Percentiles rank a stretch among this genome's conserved stretches.
These are phyloP conservation scores for Trichosporon sp. DNA, from an alignment of 1,284 basidiomycete genomes.

Conservation along the genomic window DNA sequence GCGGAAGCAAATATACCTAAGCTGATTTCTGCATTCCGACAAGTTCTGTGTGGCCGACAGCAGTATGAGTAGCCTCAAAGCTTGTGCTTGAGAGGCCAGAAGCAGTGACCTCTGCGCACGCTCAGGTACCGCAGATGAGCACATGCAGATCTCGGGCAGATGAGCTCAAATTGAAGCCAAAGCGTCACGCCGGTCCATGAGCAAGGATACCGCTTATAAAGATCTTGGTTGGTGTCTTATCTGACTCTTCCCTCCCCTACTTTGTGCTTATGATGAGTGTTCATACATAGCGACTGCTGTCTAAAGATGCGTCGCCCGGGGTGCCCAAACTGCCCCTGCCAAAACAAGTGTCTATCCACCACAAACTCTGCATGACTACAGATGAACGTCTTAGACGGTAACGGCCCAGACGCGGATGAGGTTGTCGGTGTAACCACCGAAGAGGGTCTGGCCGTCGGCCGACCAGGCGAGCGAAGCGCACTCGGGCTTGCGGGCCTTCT, in stretches of 20 bases:
- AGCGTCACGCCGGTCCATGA: no score
- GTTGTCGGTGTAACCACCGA: slow-evolving; percentile 91
- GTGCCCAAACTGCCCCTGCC: not conserved
- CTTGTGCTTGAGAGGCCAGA: no score
- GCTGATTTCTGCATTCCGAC: no score
- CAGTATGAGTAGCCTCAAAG: not conserved
- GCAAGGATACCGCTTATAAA: no score
- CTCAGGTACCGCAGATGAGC: no score
- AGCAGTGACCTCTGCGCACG: no score
- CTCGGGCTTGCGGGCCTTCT: slow-evolving; percentile 81
- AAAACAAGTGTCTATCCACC: slow-evolving; percentile 9
- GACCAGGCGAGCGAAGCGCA: slow-evolving; percentile 99
- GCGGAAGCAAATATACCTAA: not conserved
- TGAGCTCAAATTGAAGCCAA: no score
- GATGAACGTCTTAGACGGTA: slow-evolving; percentile 45
- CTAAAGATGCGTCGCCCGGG: not conserved
- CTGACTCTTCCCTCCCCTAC: not conserved
- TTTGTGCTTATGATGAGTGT: not conserved
- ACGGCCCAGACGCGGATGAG: slow-evolving; percentile 89
- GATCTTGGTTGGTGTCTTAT: not conserved
- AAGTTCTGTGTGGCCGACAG: not conserved
- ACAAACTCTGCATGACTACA: slow-evolving; percentile 19
- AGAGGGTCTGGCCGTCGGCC: slow-evolving; percentile 93
- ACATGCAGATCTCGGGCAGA: no score
- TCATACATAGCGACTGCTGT: slow-evolving; percentile 1